Evolutionary conservation across 2,329 filamentous ascomycete species (phyloP), one percentile per base, ranked within the genome.

Genomic region (Fusarium keratoplasticum): DNA sequence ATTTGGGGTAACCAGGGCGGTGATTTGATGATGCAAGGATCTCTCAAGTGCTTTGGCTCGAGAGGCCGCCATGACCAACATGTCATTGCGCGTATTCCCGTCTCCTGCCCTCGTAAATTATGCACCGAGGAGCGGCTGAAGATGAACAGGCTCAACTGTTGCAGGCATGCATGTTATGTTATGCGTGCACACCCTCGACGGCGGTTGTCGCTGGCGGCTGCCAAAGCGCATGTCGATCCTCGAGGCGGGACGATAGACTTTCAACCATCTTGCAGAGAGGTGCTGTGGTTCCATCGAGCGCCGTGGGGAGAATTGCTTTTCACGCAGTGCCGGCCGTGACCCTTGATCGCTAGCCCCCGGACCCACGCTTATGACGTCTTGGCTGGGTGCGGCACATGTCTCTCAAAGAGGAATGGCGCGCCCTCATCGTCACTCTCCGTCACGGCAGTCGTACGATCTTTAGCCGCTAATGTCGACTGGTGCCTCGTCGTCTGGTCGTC

Each of bases 361-460:
- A 68, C 71, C 76, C 72, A 78, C 69, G 61, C 63, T 54, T 71
- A 78, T 78, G 77, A 78, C 76, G 77, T 78, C 74, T 77, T 77
- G 69, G 75, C 74, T 75, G 66, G 60, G 66, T 74, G 74, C 76
- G 74, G 75, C 76, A 78, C 74, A 77, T 77, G 73, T 70, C 38
- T 42, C 73, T 65, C 35, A 68, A 76, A 69, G 64, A 63, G 75
- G 75, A 67, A 72, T 78, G 70, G 75, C 61, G 73, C 72, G 47
- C 67, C 59, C 64, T 69, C 68, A 69, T 74, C 69, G 57, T 67
- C 64, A 72, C 64, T 62, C 69, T 16, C 69, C 67, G 61, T 72
- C 74, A 60, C 77, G 77, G 77, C 77, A 78, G 67, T 78, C 77
- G 75, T 78, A 78, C 71, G 77, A 78, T 78, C 67, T 73, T 74